These are phyloP conservation scores for Wickerhamiella infanticola DNA, from an alignment of 1,139 yeast genomes.

Conservation along the genomic window DNA sequence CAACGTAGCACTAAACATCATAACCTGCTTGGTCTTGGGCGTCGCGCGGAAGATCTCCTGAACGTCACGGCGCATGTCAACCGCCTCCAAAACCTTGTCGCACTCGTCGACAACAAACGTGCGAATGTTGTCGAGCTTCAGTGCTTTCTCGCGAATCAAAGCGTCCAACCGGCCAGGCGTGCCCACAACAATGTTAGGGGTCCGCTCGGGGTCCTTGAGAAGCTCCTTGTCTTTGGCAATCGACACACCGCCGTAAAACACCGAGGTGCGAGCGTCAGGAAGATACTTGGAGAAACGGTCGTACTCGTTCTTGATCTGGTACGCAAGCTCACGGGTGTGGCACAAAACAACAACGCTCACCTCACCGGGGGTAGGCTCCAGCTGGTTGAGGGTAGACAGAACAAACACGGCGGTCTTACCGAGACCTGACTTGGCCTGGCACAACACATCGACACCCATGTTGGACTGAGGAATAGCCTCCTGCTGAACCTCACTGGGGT, in stretches of 20 bases:
- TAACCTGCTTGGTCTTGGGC: conserved; percentile 96
- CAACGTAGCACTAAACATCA: conserved; percentile 98
- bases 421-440: conserved; percentile 98
- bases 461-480: conserved; percentile 97
- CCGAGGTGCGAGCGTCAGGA: conserved; percentile 96
- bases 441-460: conserved; percentile 91
- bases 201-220: conserved; percentile 81
- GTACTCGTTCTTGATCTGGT: conserved; percentile 94
- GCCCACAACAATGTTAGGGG: conserved; percentile 94
- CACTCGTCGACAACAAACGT: conserved; percentile 96
- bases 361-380: conserved; percentile 96
- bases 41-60: conserved; percentile 96
- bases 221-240: conserved; percentile 75
- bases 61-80: conserved; percentile 96
- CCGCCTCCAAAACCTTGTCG: conserved; percentile 79
- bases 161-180: conserved; percentile 98
- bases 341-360: conserved; percentile 87
- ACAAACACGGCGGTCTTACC: conserved; percentile 99
- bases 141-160: conserved; percentile 75
- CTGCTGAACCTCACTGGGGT: conserved; percentile 99
- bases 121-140: conserved; percentile 80
- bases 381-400: conserved; percentile 86
- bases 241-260: conserved; percentile 92
- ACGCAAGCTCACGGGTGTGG: conserved; percentile 97
- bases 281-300: conserved; percentile 95